A percentile compares a stretch with the other conserved stretches of the same genome.
These are phyloP conservation scores for Metschnikowia proteae DNA, from an alignment of 805 yeast genomes.

Conservation along the genomic window DNA sequence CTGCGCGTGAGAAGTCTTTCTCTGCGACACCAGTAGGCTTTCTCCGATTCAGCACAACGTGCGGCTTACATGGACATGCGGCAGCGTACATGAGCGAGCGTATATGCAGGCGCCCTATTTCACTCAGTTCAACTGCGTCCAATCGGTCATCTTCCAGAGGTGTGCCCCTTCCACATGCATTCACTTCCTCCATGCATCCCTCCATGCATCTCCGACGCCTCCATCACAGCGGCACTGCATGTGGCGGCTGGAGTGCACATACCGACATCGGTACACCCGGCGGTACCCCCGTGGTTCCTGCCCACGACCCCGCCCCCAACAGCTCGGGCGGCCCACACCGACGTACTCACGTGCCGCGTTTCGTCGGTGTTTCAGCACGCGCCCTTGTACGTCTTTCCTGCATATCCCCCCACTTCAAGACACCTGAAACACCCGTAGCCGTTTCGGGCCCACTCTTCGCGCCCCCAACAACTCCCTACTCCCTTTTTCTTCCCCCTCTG, in stretches of 20 bases:
- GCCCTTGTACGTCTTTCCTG: neutral
- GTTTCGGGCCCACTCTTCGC: neutral
- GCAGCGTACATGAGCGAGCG: neutral
- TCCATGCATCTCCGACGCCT: too few relatives aligned
- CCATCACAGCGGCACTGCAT: too few relatives aligned
- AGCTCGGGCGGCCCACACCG: too few relatives aligned
- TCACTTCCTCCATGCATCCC: too few relatives aligned
- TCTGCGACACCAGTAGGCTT: neutral
- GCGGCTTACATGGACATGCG: neutral
- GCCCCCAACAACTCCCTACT: neutral
- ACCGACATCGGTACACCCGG: too few relatives aligned
- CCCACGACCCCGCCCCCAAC: too few relatives aligned
- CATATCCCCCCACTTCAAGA: neutral
- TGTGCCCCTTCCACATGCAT: too few relatives aligned
- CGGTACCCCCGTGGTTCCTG: too few relatives aligned
- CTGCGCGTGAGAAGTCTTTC: neutral
- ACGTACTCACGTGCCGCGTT: neutral
- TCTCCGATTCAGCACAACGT: neutral
- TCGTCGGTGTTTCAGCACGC: neutral
- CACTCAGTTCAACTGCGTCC: too few relatives aligned
- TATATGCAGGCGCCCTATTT: neutral
- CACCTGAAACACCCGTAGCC: constrained; percentile 1
- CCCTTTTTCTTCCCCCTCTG: neutral
- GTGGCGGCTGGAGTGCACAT: too few relatives aligned
- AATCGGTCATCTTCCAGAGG: too few relatives aligned